A percentile compares a stretch with the other conserved stretches of the same genome.
These are phyloP conservation scores for Durio zibethinus DNA, from an alignment of 345 rosid species.

Conservation along the genomic window DNA sequence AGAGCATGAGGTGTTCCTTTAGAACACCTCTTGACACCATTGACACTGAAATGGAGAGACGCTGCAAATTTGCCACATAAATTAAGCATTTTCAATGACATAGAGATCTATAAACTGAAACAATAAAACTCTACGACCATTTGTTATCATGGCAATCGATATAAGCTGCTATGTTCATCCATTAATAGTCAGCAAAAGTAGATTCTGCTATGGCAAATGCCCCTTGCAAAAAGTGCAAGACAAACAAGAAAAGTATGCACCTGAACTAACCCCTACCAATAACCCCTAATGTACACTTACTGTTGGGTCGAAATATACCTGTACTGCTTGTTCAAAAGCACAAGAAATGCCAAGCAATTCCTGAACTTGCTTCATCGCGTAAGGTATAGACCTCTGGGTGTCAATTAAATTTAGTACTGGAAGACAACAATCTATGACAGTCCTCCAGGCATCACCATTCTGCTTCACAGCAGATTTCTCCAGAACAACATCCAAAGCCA, in stretches of 20 bases:
- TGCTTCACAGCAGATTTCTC: conserved; percentile 70
- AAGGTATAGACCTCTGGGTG: conserved; percentile 76
- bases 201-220: neutral
- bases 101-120: neutral
- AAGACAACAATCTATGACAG: conserved; percentile 79
- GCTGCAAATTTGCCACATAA: conserved; percentile 47
- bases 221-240: neutral
- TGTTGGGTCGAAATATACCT: conserved; percentile 40
- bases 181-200: neutral
- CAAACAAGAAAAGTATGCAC: neutral
- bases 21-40: conserved; percentile 84
- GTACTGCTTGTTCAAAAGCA: conserved; percentile 88
- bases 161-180: neutral
- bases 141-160: neutral
- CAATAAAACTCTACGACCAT: neutral
- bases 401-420: conserved; percentile 79
- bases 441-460: conserved; percentile 97
- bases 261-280: neutral
- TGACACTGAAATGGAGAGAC: conserved; percentile 76
- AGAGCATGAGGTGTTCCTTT: conserved; percentile 82
- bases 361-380: conserved; percentile 84
- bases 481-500: conserved; percentile 69
- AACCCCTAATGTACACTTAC: neutral
- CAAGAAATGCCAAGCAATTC: conserved; percentile 84
- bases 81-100: neutral